phyloP scores from a whole-genome alignment of 306 rosid genomes.

The Begonia fuchsioides region DNA sequence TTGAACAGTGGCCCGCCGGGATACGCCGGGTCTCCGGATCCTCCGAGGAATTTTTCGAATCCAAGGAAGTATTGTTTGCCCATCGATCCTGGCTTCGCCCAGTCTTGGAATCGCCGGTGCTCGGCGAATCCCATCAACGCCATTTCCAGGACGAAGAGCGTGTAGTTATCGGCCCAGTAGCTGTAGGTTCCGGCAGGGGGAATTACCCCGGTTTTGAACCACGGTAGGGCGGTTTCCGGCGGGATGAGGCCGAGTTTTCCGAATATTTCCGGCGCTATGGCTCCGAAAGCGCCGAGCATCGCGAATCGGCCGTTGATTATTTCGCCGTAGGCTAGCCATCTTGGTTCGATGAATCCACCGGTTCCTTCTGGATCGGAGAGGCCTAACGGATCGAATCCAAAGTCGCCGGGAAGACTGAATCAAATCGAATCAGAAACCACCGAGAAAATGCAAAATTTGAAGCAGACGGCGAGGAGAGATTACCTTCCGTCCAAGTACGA shows the following conservation, averaged over 20 bases:
- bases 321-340: constrained; percentile 91
- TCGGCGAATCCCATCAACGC: constrained; percentile 93
- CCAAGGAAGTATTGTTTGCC: constrained; percentile 84
- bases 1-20: constrained; percentile 91
- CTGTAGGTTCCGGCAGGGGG: constrained; percentile 86
- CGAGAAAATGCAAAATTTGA: too few relatives aligned
- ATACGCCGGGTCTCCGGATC: constrained; percentile 74
- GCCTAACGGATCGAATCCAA: constrained; percentile 82
- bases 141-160: constrained; percentile 62
- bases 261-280: constrained; percentile 74
- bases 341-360: constrained; percentile 94
- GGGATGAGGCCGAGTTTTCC: constrained; percentile 75
- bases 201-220: constrained; percentile 87
- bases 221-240: constrained; percentile 75
- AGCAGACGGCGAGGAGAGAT: not conserved
- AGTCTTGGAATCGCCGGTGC: constrained; percentile 83
- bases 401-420: constrained; percentile 82
- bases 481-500: constrained; percentile 98
- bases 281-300: constrained; percentile 79
- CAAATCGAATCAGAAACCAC: not conserved
- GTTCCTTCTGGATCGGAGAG: constrained; percentile 95
- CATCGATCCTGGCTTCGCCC: constrained; percentile 82
- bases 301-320: constrained; percentile 76
- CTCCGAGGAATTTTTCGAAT: constrained; percentile 57
- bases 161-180: constrained; percentile 94